Evolutionary conservation across 768 basidiomycete genomes (phyloP).

Genomic region (Mycena sanguinolenta): DNA sequence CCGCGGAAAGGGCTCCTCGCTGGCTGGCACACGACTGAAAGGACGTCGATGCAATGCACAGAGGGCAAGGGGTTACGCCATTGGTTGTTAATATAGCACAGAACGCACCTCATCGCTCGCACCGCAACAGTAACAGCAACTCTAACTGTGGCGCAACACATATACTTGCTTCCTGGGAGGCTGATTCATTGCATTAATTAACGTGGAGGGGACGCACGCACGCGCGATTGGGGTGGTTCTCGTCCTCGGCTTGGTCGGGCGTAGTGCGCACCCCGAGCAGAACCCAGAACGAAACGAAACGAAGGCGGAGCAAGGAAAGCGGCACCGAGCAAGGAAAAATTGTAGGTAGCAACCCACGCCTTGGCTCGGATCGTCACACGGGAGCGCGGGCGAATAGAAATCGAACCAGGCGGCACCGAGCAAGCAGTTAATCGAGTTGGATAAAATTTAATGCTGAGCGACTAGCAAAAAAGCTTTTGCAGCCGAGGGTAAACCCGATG

Average conservation of each 20-base stretch:
- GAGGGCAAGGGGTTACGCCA: neutral
- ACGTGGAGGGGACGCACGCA: neutral
- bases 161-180: neutral
- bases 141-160: neutral
- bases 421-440: neutral
- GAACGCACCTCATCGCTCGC: neutral
- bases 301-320: neutral
- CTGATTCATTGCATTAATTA: neutral
- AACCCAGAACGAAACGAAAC: too few species aligned
- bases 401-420: conserved; percentile 2
- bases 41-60: neutral
- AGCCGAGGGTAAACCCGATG: neutral
- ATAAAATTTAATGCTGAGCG: too few species aligned
- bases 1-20: neutral
- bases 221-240: neutral
- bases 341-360: too few species aligned
- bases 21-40: too few species aligned
- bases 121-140: neutral
- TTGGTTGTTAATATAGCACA: neutral
- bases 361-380: too few species aligned
- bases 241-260: neutral
- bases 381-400: neutral
- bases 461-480: neutral
- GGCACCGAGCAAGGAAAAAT: conserved; percentile 5
- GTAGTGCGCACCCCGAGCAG: neutral